Base-by-base conservation (phyloP, 805 yeast species). In the Candida ovalis region DNA sequence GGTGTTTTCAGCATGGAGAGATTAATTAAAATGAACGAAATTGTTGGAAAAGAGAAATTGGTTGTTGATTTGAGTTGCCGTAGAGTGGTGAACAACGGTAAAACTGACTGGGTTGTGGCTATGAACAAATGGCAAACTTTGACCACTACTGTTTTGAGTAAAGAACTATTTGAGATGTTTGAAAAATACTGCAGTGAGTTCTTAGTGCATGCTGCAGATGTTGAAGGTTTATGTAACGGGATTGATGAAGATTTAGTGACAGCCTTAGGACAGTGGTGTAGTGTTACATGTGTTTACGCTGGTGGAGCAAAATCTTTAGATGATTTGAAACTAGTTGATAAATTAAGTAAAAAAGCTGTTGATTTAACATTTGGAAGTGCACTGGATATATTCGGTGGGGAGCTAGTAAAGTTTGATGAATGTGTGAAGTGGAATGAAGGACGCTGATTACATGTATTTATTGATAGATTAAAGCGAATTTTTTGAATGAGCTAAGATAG, bases 41-140 rank as follows among this genome's bases (percentile, higher is more conserved):
- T 74, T 19, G 84, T 92, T 18, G 96, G 96, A 0, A 79, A 75
- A 45, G 72, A 73, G 3, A 71, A 77, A 40, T 68, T 94, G n/a
- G 91, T 94, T 8, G 84, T 94, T 39, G 99, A 94, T 64, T 74
- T 94, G 59, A 88, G 96, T 63, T 92, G 98, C 65, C 77, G 96
- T 50, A 67, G 70, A 17, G 61, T 60, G 5, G 53, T 60, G 4
- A 42, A 39, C 33, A 61, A 58, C n/a, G 68, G 64, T 1, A 61
- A 51, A 17, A 22, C 42, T 1, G 65, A 72, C 40, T 94, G 99
- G 99, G 77, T 85, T 32, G 99, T 94, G n/a, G 97, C 98, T 2
- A 94, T 90, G 82, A 91, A 94, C 68, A 86, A 90, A 67, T 94
- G 99, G 99, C 97, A 91, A 64, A 86, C 91, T 0, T 67, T 91